Base-by-base conservation (phyloP, 2,329 filamentous ascomycete species). In the Aspergillus ustus region DNA sequence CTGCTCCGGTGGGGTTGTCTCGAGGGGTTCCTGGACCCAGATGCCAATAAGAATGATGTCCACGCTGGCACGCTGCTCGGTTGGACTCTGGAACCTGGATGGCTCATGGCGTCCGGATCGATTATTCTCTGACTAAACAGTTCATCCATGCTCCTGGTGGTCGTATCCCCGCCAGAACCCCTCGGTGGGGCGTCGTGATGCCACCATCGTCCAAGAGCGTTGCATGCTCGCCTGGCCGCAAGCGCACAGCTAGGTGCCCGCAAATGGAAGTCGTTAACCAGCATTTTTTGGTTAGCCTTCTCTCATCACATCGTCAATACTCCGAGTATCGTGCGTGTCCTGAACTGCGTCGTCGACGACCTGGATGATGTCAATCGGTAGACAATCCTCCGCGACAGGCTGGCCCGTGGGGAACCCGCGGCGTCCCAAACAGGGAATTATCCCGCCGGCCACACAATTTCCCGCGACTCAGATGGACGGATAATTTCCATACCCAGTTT, bases 1-100 rank as follows among this genome's bases (percentile, higher is more conserved):
- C 29, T 31, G 50, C 53, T 64, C 65, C 65, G 65, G 66, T 59
- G 66, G 66, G 65, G 65, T 53, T 52, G 25, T 25, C 29, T 31
- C 34, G 34, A 40, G 34, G 34, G 29, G 49, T 34, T 17, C 22
- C 49, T 31, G 49, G 15, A 25, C 6, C 49, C 13, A 46, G 22
- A 20, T 9, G 19, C 44, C 22, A 19, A 46, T 46, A 3, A 15
- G 3, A 44, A 15, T 3, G 8, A 44, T 44, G n/a, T 44, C 2
- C n/a, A 44, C 40, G 25, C 25, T 25, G 34, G 4, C 34, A 40
- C 34, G 34, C 34, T 40, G 34, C 34, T 40, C 34, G 22, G 44
- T 46, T 20, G 40, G 7, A 8, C 43, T 59, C 34, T 49, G 54
- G 28, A 31, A 31, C 17, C 34, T 49, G 54, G 28, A 31, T 19